phyloP scores from a whole-genome alignment of 192 early-diverging fungal genomes.

The Dimargaris xerosporica region DNA sequence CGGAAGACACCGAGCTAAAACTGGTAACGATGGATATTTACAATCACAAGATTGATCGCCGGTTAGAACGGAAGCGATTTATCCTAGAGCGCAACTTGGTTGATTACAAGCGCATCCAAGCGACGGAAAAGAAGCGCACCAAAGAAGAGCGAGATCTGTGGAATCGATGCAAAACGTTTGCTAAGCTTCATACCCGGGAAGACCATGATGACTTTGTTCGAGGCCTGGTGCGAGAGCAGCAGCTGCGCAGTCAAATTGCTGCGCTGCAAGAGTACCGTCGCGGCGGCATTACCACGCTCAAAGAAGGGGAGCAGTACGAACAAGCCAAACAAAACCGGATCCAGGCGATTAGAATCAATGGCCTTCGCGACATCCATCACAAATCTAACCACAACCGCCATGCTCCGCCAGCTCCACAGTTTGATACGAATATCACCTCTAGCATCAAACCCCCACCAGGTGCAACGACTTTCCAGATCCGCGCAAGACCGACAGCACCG shows the following conservation, averaged over 20 bases:
- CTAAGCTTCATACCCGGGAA: constrained; percentile 61
- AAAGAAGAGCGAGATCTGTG: constrained; percentile 83
- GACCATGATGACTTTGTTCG: constrained; percentile 70
- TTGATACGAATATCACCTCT: constrained; percentile 12
- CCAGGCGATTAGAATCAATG: constrained; percentile 22
- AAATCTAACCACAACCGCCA: background rate
- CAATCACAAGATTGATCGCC: constrained; percentile 68
- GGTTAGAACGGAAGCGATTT: constrained; percentile 70
- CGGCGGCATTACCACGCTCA: constrained; percentile 67
- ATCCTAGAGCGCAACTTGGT: constrained; percentile 76
- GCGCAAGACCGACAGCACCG: constrained; percentile 8
- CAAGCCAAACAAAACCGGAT: constrained; percentile 30
- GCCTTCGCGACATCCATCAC: background rate
- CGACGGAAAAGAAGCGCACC: constrained; percentile 60
- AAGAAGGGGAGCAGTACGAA: constrained; percentile 61
- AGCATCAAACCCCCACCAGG: background rate
- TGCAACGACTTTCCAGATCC: background rate
- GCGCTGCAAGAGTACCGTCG: constrained; percentile 79
- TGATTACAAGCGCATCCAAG: constrained; percentile 72
- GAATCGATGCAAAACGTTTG: constrained; percentile 67
- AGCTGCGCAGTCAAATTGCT: constrained; percentile 60
- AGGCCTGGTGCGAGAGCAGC: constrained; percentile 54
- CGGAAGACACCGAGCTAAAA: constrained; percentile 81
- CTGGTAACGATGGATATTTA: constrained; percentile 84
- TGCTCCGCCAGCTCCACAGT: constrained; percentile 8